These are phyloP conservation scores for Rheum nobile DNA, from an alignment of 148 eudicot genomes.

Conservation along the genomic window DNA sequence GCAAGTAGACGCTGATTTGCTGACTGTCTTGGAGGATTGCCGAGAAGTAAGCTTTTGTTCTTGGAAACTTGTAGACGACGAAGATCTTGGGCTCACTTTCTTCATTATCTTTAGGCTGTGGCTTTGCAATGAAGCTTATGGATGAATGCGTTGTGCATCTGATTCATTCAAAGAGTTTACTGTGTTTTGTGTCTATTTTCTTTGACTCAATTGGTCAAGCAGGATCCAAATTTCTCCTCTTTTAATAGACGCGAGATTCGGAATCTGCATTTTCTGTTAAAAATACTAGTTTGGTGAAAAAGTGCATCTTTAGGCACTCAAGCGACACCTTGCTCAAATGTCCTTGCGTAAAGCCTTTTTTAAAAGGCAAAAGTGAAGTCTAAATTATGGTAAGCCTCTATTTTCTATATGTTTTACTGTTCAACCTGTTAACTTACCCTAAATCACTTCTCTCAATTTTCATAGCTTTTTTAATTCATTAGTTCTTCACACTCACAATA, in stretches of 20 bases:
- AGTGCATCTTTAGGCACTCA: neutral
- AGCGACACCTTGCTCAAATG: no score
- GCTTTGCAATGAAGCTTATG: neutral
- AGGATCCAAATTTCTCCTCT: neutral
- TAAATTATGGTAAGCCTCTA: no score
- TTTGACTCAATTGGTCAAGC: neutral
- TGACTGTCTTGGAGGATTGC: neutral
- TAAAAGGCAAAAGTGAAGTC: no score
- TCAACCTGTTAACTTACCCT: no score
- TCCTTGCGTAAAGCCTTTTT: no score
- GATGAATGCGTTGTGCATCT: neutral
- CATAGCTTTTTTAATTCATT: no score
- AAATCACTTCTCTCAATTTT: no score
- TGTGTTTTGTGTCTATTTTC: neutral
- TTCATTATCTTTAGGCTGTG: neutral
- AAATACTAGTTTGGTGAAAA: neutral
- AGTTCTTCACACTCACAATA: neutral
- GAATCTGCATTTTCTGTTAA: neutral
- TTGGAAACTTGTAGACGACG: neutral
- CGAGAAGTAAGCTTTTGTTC: no score
- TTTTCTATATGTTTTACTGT: no score
- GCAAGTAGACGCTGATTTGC: conserved; percentile 31
- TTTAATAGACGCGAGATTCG: neutral
- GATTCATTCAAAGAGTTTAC: neutral
- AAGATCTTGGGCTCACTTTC: neutral